Percentiles rank a stretch among this genome's conserved stretches.
Evolutionary conservation across 768 basidiomycete genomes (phyloP).

Genomic region (Hericium coralloides): DNA sequence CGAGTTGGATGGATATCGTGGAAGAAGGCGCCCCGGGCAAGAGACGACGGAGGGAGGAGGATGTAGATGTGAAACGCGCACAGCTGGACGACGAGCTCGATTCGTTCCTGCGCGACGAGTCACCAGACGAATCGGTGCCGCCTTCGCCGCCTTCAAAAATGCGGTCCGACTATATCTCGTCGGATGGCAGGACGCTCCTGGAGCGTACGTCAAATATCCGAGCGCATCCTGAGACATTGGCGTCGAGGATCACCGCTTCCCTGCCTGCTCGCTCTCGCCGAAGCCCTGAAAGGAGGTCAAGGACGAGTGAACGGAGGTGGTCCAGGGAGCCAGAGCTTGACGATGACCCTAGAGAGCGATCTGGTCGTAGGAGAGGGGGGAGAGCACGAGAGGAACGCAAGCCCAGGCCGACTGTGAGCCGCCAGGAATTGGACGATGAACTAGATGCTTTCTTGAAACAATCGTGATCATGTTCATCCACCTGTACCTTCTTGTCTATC

Average conservation of each 20-base stretch:
- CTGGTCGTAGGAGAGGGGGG: slow-evolving; percentile 13
- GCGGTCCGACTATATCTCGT: slow-evolving; percentile 55
- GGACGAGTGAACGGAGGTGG: slow-evolving; percentile 13
- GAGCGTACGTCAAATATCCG: slow-evolving; percentile 47
- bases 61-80: slow-evolving; percentile 22
- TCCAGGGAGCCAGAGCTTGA: slow-evolving; percentile 11
- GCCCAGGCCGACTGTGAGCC: slow-evolving; percentile 45
- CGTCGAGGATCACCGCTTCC: slow-evolving; percentile 37
- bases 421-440: slow-evolving; percentile 77
- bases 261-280: slow-evolving; percentile 34
- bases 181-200: slow-evolving; percentile 42
- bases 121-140: slow-evolving; percentile 16
- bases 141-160: slow-evolving; percentile 48
- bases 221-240: slow-evolving; percentile 22
- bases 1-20: slow-evolving; percentile 1
- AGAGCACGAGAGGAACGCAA: slow-evolving; percentile 15
- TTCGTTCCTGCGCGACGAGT: slow-evolving; percentile 48
- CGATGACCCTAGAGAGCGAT: slow-evolving; percentile 5
- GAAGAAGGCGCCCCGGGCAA: slow-evolving; percentile 11
- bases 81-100: slow-evolving; percentile 63
- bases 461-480: slow-evolving; percentile 6
- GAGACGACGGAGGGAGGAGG: slow-evolving; percentile 28
- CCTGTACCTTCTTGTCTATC: too few species aligned
- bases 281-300: slow-evolving; percentile 2
- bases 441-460: slow-evolving; percentile 66